Base-by-base conservation (phyloP, 2,329 filamentous ascomycete species). In the Xylaria sp. region DNA sequence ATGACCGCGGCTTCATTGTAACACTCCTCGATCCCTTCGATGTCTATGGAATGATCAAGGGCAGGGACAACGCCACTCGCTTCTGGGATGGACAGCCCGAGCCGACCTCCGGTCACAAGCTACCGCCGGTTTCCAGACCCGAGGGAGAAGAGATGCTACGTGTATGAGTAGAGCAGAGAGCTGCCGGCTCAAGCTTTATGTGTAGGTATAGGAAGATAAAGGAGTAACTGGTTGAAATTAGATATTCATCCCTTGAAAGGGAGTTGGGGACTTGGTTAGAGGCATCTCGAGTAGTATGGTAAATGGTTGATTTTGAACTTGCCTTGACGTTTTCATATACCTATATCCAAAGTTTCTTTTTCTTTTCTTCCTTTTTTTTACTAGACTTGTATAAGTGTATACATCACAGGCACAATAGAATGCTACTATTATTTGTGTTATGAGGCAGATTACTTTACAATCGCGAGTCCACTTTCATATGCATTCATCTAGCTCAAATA, bases 21-120 rank as follows among this genome's bases (percentile, higher is more conserved):
- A 84, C 82, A 20, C 56, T 85, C 9, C 51, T 81, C 22, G 81
- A 82, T 50, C 80, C 79, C 29, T 81, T 83, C 61, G 79, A 82
- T 60, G 45, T 82, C 17, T 72, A 65, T 15, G 79, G 77, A 11
- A 72, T 79, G 71, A 47, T 79, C 45, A 77, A 72, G 11, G 77
- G 78, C 6, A 74, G 69, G 62, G 75, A 78, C 33, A 72, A 77
- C 56, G 66, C 71, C 51, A 77, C 78, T 13, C 74, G 71, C 17
- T 81, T 81, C 65, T 81, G 79, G 80, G 78, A 80, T 54, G 68
- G 72, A 36, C 45, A 49, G 17, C 10, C 7, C 51, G 31, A 31
- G 17, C 49, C 22, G 27, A 47, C 33, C 15, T 36, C 53, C 11
- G 22, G 36, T 61, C 44, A 42, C 25, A 44, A 60, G 20, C 17